Base-by-base conservation (phyloP, 495 filamentous ascomycete genomes). In the Aspergillus asperescens region DNA sequence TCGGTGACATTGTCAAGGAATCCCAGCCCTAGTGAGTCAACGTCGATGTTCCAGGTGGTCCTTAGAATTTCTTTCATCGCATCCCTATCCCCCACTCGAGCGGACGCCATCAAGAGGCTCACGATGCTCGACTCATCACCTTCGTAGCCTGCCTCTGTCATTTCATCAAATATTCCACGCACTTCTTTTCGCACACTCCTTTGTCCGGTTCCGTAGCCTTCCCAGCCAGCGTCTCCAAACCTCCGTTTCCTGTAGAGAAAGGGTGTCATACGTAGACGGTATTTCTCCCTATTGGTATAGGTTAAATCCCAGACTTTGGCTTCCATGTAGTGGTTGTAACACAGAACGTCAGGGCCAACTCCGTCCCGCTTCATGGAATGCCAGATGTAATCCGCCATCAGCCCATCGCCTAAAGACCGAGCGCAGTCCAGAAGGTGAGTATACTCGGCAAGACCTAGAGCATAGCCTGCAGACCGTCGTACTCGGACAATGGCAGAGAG, bases 291-390 rank as follows among this genome's bases (percentile, higher is more conserved):
- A 7, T 74, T 69, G 2, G 59, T 57, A 28, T 64, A 68, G 18
- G 63, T 53, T 35, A 57, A 56, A 7, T 77, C 57, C 76, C 76
- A 79, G 37, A 72, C 62, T 18, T 67, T 66, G 1, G 71, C 71
- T 24, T 68, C 73, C 60, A 84, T 71, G 40, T 76, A 80, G 34
- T 73, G 60, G 43, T 85, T 87, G 61, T 82, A 87, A 56, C 79
- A 81, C 45, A 65, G 64, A 1, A 68, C 57, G 58, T 84, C 73
- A 1, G 72, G 78, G n/a, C 52, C 22, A 5, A 81, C 31, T 1
- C 58, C 52, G 5, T 67, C 58, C 13, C 54, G 20, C 6, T 55
- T 5, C 71, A 86, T 77, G 5, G 67, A 58, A 13, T 64, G 54
- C 83, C 84, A 87, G 7, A 83, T 52, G 1, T 59, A 50, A n/a